Conservation (phyloP, 306 rosid genomes). For the Gillenia trifoliata region DNA sequence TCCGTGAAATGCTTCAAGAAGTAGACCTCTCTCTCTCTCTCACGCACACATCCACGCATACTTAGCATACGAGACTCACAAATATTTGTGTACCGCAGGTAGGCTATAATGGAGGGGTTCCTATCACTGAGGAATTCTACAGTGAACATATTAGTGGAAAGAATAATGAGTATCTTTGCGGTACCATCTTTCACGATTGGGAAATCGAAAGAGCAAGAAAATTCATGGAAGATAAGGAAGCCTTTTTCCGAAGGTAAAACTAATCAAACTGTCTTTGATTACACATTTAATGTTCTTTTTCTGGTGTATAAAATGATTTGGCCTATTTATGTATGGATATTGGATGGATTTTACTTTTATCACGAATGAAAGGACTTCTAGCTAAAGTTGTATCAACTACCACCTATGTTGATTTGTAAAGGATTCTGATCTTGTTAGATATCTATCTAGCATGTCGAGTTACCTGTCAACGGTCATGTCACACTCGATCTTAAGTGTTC, state of each 20-base stretch:
- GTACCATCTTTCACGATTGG: conserved; percentile 32
- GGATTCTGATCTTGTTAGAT: too few species aligned
- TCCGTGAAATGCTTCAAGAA: conserved; percentile 39
- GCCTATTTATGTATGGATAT: too few species aligned
- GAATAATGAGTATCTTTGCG: conserved; percentile 34
- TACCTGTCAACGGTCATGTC: neutral
- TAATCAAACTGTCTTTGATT: too few species aligned
- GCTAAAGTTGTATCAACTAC: too few species aligned
- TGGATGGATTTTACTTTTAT: neutral
- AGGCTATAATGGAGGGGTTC: conserved; percentile 24
- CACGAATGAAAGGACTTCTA: too few species aligned
- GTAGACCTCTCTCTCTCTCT: conserved; percentile 19
- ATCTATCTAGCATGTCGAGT: too few species aligned
- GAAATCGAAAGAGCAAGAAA: conserved; percentile 23
- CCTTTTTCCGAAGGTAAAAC: conserved; percentile 30
- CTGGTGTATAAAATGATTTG: too few species aligned
- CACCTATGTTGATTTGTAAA: too few species aligned
- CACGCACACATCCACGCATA: too few species aligned
- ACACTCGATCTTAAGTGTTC: neutral
- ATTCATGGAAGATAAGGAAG: conserved; percentile 38
- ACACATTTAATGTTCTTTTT: too few species aligned
- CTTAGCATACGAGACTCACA: too few species aligned
- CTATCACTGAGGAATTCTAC: conserved; percentile 38
- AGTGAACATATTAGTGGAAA: conserved; percentile 29
- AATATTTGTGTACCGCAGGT: too few species aligned